These are phyloP conservation scores for Arctium minus DNA, from an alignment of 129 eudicot genomes.

Conservation along the genomic window DNA sequence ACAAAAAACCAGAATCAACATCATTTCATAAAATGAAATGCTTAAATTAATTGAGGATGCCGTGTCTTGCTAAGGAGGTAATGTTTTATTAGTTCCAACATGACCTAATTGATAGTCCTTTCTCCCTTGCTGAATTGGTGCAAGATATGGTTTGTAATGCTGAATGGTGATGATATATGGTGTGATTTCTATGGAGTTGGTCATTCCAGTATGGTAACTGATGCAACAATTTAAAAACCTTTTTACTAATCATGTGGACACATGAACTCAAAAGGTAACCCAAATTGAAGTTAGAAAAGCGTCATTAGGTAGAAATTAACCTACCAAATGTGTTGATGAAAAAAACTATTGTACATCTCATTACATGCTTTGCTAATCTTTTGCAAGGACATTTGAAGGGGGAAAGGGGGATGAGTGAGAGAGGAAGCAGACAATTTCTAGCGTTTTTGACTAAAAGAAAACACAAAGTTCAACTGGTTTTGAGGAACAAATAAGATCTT, in stretches of 20 bases:
- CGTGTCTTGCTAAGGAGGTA: background rate
- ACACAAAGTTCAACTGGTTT: background rate
- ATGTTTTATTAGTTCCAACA: background rate
- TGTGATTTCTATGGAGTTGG: background rate
- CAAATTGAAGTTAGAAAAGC: background rate
- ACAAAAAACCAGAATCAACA: background rate
- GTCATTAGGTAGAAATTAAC: background rate
- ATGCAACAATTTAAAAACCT: background rate
- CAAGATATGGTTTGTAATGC: background rate
- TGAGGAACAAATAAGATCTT: background rate
- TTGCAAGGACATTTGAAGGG: background rate
- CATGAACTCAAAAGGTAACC: background rate
- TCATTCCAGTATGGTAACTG: background rate
- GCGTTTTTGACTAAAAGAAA: background rate
- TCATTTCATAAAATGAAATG: background rate
- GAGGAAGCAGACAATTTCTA: background rate
- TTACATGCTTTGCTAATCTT: background rate
- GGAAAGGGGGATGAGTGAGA: background rate
- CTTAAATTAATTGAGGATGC: background rate
- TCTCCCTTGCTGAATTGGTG: background rate
- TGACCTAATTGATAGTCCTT: background rate
- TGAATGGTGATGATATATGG: background rate
- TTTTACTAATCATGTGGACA: background rate
- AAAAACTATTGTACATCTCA: background rate
- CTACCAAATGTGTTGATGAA: background rate